A percentile compares a stretch with the other conserved stretches of the same genome.
phyloP scores from a whole-genome alignment of 2,329 filamentous ascomycete genomes.

The Alternaria brassicae region DNA sequence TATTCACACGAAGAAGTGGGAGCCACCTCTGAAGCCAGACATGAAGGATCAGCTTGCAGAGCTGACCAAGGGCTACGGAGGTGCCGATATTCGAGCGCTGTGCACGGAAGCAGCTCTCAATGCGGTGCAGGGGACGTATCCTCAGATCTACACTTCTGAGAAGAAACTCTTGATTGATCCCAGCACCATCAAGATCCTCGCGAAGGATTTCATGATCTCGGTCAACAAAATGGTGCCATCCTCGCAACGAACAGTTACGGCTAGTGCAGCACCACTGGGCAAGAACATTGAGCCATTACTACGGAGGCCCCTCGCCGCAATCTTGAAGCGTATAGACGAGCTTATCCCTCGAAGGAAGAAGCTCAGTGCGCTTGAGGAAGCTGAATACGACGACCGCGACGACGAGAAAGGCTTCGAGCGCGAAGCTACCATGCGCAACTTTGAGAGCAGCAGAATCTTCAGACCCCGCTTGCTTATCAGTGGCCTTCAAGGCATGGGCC shows the following conservation, averaged over 20 bases:
- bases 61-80: conserved; percentile 93
- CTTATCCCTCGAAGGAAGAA: conserved; percentile 85
- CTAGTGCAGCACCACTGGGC: conserved; percentile 81
- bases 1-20: conserved; percentile 96
- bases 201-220: conserved; percentile 96
- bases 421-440: conserved; percentile 74
- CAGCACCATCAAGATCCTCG: conserved; percentile 80
- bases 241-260: conserved; percentile 86
- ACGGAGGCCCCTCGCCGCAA: conserved; percentile 71
- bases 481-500: conserved; percentile 89
- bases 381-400: conserved; percentile 87
- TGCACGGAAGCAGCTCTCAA: conserved; percentile 97
- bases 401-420: conserved; percentile 83
- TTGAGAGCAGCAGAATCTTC: conserved; percentile 87
- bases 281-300: conserved; percentile 83
- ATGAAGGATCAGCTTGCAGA: conserved; percentile 88
- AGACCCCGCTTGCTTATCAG: conserved; percentile 84
- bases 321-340: conserved; percentile 73
- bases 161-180: conserved; percentile 91
- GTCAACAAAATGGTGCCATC: conserved; percentile 96
- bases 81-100: conserved; percentile 90
- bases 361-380: conserved; percentile 89
- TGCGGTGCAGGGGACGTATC: conserved; percentile 92
- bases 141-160: conserved; percentile 91
- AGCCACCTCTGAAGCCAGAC: conserved; percentile 71